Evolutionary conservation across 345 rosid genomes (phyloP).

Genomic region (Sisymbrium altissimum): DNA sequence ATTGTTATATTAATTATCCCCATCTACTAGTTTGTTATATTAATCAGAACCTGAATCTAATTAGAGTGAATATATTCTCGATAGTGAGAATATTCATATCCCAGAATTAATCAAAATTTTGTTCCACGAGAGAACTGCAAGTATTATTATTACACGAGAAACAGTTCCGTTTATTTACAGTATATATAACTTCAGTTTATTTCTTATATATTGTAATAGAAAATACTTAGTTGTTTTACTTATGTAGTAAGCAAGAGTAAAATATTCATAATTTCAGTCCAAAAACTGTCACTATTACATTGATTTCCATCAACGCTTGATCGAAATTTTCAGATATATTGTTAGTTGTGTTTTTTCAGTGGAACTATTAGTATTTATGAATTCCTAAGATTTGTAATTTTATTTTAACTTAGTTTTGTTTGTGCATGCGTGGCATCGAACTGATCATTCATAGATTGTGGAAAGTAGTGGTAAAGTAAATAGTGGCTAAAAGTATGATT

Average conservation of each 20-base stretch:
- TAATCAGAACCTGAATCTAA: too few relatives aligned
- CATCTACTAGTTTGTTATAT: background rate
- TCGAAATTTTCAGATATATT: background rate
- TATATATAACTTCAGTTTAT: background rate
- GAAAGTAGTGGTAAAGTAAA: constrained; percentile 22
- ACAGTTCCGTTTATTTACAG: background rate
- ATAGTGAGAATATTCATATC: background rate
- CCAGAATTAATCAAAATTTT: background rate
- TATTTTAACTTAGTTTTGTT: background rate
- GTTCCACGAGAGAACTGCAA: background rate
- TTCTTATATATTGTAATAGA: background rate
- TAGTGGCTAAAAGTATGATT: background rate
- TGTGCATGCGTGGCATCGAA: constrained; percentile 7
- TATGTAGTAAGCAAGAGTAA: background rate
- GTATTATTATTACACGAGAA: background rate
- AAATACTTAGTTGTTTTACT: background rate
- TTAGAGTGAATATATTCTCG: background rate
- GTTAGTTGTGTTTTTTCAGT: background rate
- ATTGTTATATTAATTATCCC: too few relatives aligned
- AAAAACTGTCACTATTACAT: background rate
- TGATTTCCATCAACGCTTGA: background rate
- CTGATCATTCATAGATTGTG: constrained; percentile 23
- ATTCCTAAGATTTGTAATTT: background rate
- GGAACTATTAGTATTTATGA: constrained; percentile 6
- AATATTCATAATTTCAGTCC: background rate